Conservation (phyloP, 2,329 filamentous ascomycete species). For the Claviceps lovelessii region DNA sequence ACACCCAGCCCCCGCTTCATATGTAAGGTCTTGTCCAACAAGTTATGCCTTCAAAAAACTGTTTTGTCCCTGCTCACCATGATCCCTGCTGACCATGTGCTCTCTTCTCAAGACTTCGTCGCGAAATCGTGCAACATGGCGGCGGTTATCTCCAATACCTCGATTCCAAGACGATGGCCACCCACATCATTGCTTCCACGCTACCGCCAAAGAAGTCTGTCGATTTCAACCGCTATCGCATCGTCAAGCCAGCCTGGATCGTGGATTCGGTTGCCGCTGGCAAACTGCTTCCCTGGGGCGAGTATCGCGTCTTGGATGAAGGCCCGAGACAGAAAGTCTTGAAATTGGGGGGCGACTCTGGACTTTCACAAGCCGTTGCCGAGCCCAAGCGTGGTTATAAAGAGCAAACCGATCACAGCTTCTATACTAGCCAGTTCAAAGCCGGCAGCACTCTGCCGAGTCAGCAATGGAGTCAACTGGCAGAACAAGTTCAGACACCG, state of each 20-base stretch:
- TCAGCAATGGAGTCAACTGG: constrained; percentile 15
- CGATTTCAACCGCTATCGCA: constrained; percentile 75
- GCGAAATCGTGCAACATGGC: constrained; percentile 79
- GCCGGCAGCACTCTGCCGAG: constrained; percentile 15
- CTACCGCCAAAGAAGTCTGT: constrained; percentile 85
- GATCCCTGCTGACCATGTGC: not conserved
- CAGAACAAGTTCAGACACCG: constrained; percentile 16
- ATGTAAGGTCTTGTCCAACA: constrained; percentile 31
- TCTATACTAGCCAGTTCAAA: constrained; percentile 63
- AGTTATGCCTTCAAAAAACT: not conserved
- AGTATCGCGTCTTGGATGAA: constrained; percentile 74
- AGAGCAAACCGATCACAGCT: constrained; percentile 69
- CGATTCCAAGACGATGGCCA: constrained; percentile 86
- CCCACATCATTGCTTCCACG: constrained; percentile 85
- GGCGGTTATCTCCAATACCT: constrained; percentile 90
- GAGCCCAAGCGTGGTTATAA: constrained; percentile 50
- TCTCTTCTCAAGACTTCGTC: constrained; percentile 45
- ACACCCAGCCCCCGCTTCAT: constrained; percentile 85
- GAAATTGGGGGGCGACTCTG: constrained; percentile 42
- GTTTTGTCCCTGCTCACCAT: constrained; percentile 7
- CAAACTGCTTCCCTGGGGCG: constrained; percentile 69
- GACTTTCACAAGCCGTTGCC: constrained; percentile 51
- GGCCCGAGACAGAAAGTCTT: constrained; percentile 70
- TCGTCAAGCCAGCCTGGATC: constrained; percentile 91
- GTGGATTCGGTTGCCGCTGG: constrained; percentile 76